A percentile compares a stretch with the other conserved stretches of the same genome.
Evolutionary conservation across 306 rosid species (phyloP).

Genomic region (Cucumis cinereus): DNA sequence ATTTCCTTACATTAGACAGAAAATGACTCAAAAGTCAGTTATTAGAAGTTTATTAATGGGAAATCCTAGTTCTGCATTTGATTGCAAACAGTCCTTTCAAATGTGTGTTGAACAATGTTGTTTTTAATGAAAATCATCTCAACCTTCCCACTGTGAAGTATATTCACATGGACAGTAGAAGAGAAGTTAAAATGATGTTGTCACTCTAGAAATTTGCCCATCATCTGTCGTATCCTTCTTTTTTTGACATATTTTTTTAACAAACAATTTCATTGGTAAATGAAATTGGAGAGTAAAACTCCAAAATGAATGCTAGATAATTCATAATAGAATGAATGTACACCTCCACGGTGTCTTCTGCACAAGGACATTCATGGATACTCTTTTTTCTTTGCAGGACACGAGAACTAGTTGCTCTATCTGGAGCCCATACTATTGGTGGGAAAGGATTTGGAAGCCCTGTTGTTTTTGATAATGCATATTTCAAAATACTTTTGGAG

Average conservation of each 20-base stretch:
- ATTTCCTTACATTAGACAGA: neutral
- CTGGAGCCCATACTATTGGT: constrained; percentile 96
- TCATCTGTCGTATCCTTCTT: neutral
- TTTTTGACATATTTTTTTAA: too few relatives aligned
- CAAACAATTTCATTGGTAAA: too few relatives aligned
- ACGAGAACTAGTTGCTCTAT: constrained; percentile 78
- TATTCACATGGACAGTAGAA: neutral
- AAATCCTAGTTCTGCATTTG: constrained; percentile 1
- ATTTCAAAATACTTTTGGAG: constrained; percentile 76
- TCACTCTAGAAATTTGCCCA: constrained; percentile 2
- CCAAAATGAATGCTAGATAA: neutral
- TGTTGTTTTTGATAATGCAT: constrained; percentile 67
- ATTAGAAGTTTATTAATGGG: neutral
- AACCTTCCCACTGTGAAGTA: neutral
- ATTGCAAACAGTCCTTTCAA: neutral
- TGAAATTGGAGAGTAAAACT: too few relatives aligned
- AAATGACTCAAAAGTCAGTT: neutral
- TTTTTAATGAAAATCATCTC: neutral
- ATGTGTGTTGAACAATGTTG: neutral
- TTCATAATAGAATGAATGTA: neutral
- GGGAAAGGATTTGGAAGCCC: constrained; percentile 89
- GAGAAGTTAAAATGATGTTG: neutral
- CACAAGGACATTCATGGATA: neutral
- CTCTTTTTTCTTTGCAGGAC: constrained; percentile 40
- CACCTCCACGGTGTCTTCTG: neutral